Evolutionary conservation across 306 rosid species (phyloP).

Genomic region (Potentilla sterilis): DNA sequence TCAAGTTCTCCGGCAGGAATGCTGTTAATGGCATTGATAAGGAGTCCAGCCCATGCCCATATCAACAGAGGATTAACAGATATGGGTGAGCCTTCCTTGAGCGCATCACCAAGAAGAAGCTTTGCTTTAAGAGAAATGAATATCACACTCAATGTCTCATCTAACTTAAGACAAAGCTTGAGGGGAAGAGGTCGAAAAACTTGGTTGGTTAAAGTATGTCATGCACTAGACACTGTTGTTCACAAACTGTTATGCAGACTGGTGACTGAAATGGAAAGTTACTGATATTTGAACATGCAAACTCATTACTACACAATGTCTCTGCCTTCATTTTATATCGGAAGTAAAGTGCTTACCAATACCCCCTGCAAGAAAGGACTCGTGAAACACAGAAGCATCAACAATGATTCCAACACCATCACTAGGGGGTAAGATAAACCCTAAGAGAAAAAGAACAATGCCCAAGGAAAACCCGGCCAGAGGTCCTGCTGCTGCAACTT

Average conservation of each 20-base stretch:
- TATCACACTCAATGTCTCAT: conserved; percentile 13
- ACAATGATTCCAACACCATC: conserved; percentile 83
- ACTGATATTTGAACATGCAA: not conserved
- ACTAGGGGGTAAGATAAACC: conserved; percentile 83
- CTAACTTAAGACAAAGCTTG: conserved; percentile 17
- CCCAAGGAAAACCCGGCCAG: conserved; percentile 88
- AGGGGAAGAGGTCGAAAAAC: not conserved
- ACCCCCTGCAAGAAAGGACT: conserved; percentile 89
- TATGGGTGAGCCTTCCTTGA: conserved; percentile 85
- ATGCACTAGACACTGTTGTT: not conserved
- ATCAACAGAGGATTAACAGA: conserved; percentile 89
- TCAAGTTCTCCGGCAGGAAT: conserved; percentile 98
- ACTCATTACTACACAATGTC: not conserved
- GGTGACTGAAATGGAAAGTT: not conserved
- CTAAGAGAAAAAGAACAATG: conserved; percentile 71
- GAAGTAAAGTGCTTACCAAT: conserved; percentile 59
- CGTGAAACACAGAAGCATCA: conserved; percentile 92
- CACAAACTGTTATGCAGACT: not conserved
- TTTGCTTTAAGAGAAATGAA: conserved; percentile 54
- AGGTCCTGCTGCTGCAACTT: conserved; percentile 94
- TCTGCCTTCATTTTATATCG: not conserved
- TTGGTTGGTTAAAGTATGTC: not conserved
- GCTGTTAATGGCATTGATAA: conserved; percentile 95
- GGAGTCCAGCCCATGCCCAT: conserved; percentile 99
- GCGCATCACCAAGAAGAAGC: conserved; percentile 76